phyloP scores from a whole-genome alignment of 2,329 filamentous ascomycete genomes.

The Corynespora cassiicola region DNA sequence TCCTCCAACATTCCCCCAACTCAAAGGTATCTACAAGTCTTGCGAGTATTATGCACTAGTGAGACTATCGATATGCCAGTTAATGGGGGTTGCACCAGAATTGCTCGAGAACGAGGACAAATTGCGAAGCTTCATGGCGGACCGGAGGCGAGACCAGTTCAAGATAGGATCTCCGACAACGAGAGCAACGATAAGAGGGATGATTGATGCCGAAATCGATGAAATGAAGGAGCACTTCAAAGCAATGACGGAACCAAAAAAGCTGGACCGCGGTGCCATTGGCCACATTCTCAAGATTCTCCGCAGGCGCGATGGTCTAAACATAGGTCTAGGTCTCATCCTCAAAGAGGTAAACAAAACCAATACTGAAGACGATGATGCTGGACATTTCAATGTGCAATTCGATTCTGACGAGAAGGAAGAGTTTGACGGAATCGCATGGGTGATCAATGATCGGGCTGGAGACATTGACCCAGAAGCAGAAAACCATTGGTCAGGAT shows the following conservation, averaged over 20 bases:
- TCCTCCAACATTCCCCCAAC: neutral
- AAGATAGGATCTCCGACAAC: too few species aligned
- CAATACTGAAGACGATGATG: neutral
- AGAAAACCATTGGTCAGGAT: slow-evolving; percentile 2
- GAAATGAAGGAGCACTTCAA: too few species aligned
- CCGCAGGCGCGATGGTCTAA: neutral
- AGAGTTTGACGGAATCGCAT: slow-evolving; percentile 2
- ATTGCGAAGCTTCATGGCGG: too few species aligned
- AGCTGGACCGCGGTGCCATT: neutral
- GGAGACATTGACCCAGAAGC: neutral
- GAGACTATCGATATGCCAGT: neutral
- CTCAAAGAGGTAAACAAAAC: neutral
- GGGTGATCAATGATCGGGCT: slow-evolving; percentile 1
- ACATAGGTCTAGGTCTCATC: neutral
- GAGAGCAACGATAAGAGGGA: too few species aligned
- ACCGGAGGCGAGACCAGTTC: too few species aligned
- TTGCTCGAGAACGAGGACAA: neutral
- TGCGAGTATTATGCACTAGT: neutral
- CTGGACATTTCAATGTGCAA: neutral
- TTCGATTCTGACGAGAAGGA: neutral
- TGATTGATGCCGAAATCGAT: too few species aligned
- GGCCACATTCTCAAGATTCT: neutral
- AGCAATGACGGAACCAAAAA: neutral
- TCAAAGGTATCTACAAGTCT: neutral
- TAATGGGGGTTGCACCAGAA: neutral